Evolutionary conservation across 345 rosid species (phyloP), one percentile per base, ranked within the genome.

Genomic region (Laguncularia racemosa): DNA sequence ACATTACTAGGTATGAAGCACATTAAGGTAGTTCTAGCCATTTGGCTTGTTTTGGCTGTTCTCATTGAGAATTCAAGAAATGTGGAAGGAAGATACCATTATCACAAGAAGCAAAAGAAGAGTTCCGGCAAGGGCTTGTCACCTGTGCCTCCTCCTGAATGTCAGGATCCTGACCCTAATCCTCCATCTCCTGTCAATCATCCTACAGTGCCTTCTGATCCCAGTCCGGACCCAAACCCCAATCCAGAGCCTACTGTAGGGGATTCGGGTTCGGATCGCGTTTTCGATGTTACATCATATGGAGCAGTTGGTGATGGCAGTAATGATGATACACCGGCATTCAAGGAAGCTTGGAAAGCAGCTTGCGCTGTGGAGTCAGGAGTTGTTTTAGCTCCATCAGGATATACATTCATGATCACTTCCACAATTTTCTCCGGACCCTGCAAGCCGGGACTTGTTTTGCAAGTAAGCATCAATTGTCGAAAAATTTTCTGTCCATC

Each of bases 351-450:
- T 1, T 92, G 98, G 98, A 89, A 92, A 67, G 91, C 83, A 0
- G 98, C 97, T 3, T 92, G 98, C 53, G 91, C 79, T 0, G 91
- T 80, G 4, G 89, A 83, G 44, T 76, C 88, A 12, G 93, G 78
- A 3, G 67, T 71, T 52, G 53, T 89, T 64, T 75, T 84, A 38
- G 95, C 78, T 54, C 95, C 97, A 15, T 65, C 78, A 8, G 95
- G 86, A 40, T 65, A 84, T 65, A 60, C 55, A 52, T 93, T 87
- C 70, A 79, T 61, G 62, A 79, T 93, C 68, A 93, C 92, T 33
- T 93, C 99, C 13, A 85, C 95, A 3, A 93, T 93, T 50, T 89
- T 93, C 76, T 73, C 96, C 16, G 97, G 97, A 6, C 99, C 97
- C 2, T 89, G 99, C 78, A 61, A 84, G 67, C 81, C 84, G 9